Base-by-base conservation (phyloP, 164 flowering plant species). In the Cinnamomum micranthum region DNA sequence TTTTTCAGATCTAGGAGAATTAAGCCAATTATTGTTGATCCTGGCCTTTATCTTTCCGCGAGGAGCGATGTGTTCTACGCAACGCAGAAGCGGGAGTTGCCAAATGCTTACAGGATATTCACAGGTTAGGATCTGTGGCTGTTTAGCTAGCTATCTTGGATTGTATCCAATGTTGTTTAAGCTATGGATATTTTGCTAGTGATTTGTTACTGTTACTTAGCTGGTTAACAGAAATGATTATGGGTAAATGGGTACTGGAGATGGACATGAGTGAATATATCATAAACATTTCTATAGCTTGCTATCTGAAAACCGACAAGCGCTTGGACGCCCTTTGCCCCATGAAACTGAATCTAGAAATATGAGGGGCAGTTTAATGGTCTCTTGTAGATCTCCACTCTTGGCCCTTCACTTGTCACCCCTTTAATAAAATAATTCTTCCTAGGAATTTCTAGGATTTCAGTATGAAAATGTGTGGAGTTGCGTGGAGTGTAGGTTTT, bases 11-110 rank as follows among this genome's bases (percentile, higher is more conserved):
- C 87, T 23, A 80, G 80, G 69, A 87, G 78, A 71, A 80, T 95
- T 84, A 95, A 81, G 77, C 88, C 90, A 1, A 87, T 93, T 69
- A 82, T 90, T 77, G 92, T 95, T 76, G 99, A 95, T 84, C 97
- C 96, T 0, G 94, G 95, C 73, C 87, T 95, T 58, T 93, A 88
- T 85, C 88, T 92, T 41, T 71, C 85, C 6, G 87, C 85, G 24
- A 82, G 86, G 75, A 80, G 81, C 75, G 88, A 81, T 35, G 78
- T 92, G 78, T 93, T 88, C 74, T 90, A 86, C 82, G 97, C 87
- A 14, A 82, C 92, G 25, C 96, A 93, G 58, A 93, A 89, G 80
- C 88, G 97, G 71, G 84, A 84, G 0, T 78, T 93, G 80, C 99
- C 99, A 14, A 85, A 81, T 79, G 88, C 96, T 0, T 95, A 77